Base-by-base conservation (phyloP, 768 basidiomycete species). In the Tephrocybe sp. region DNA sequence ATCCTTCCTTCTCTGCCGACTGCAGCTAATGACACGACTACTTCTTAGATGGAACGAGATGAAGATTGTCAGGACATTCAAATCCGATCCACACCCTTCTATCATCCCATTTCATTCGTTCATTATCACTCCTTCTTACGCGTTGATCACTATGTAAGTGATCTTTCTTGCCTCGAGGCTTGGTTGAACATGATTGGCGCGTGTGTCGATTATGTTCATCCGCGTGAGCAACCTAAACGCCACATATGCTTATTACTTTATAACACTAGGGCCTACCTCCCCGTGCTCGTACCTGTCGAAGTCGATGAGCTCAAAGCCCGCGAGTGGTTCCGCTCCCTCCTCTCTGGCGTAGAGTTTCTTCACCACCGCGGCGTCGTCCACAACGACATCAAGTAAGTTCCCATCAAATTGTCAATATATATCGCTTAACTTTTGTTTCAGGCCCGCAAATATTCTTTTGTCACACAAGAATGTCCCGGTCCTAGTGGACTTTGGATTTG, bases 401-500 rank as follows among this genome's bases (percentile, higher is more conserved):
- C 12, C 34, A 15, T 46, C 47, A 39, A 32, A 16, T 53, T 18
- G 3, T 54, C 46, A 9, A 37, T 34, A 27, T 27, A 41, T 13
- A 41, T 45, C 11, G 30, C 43, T 43, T 38, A 16, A 28, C 30
- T 18, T 43, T 32, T 45, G 4, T 41, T 46, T 5, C 55, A 95
- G 92, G 60, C 93, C 93, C 1, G 91, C 93, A 13, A 99, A 99
- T 62, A 92, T 99, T 57, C 78, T 99, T 2, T 75, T 99, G 38
- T 89, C 89, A 1, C 68, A 71, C 47, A 77, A 84, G 55, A 86
- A 86, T 59, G 72, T 93, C 1, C 92, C 93, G 1, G 88, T 97
- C 3, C 80, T 98, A 3, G 88, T 97, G 30, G 97, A 98, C 67
- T 99, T 97, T 60, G 96, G 97, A 1, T 99, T 98, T 59, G 92